A percentile compares a stretch with the other conserved stretches of the same genome.
phyloP scores from a whole-genome alignment of 352 stramenopile genomes.

The Salisapilia sapeloensis region DNA sequence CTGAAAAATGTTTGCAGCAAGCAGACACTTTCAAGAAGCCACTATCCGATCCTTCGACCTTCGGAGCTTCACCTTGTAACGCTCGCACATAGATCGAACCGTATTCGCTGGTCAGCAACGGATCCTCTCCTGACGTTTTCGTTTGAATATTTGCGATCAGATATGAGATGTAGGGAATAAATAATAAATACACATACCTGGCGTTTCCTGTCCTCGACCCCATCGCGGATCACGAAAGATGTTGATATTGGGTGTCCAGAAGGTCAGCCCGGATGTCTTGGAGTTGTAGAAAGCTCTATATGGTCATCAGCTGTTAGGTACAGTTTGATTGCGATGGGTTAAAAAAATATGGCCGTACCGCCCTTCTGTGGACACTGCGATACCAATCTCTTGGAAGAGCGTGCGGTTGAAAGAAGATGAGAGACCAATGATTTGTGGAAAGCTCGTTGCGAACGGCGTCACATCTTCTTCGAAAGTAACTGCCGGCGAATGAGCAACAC shows the following conservation, averaged over 20 bases:
- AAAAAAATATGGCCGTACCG: slow-evolving; percentile 4
- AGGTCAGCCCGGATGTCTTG: slow-evolving; percentile 67
- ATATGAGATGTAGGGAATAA: not conserved
- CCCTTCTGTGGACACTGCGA: slow-evolving; percentile 70
- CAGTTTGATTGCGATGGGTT: not conserved
- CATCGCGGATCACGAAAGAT: slow-evolving; percentile 85
- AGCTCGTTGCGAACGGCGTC: slow-evolving; percentile 73
- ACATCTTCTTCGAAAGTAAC: slow-evolving; percentile 30
- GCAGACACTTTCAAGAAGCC: slow-evolving; percentile 64
- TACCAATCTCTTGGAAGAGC: slow-evolving; percentile 61
- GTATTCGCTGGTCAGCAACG: slow-evolving; percentile 74
- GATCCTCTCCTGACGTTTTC: too few species aligned
- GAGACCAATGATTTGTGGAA: slow-evolving; percentile 71
- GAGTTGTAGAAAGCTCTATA: slow-evolving; percentile 56
- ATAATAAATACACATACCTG: too few species aligned
- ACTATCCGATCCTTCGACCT: slow-evolving; percentile 2
- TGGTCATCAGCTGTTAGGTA: not conserved
- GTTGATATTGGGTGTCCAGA: slow-evolving; percentile 90
- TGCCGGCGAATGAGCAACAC: slow-evolving; percentile 48
- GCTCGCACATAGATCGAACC: slow-evolving; percentile 67
- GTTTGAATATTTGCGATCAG: too few species aligned
- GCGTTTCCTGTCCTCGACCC: slow-evolving; percentile 81
- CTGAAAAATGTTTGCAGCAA: slow-evolving; percentile 88
- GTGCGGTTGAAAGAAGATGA: slow-evolving; percentile 77
- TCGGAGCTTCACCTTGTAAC: slow-evolving; percentile 50